A percentile compares a stretch with the other conserved stretches of the same genome.
phyloP scores from a whole-genome alignment of 495 filamentous ascomycete genomes.

The Penicillium crystallinum region DNA sequence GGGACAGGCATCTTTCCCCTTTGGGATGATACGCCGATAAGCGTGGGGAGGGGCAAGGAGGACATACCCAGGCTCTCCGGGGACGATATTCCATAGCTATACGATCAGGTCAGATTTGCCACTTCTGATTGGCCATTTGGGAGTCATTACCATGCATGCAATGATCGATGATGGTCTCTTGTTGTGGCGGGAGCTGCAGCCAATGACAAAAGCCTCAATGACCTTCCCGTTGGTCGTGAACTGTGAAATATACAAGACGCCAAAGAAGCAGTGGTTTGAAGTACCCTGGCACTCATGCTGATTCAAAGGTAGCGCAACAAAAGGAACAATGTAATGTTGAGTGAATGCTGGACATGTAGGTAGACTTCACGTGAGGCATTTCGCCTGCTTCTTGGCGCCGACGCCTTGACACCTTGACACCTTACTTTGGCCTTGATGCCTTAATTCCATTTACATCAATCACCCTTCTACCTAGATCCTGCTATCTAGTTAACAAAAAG shows the following conservation, averaged over 20 bases:
- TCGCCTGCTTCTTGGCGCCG: background rate
- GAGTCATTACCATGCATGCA: constrained; percentile 2
- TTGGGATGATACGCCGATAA: constrained; percentile 11
- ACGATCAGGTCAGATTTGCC: constrained; percentile 3
- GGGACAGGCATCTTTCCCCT: constrained; percentile 8
- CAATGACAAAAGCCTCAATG: constrained; percentile 6
- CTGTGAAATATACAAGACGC: background rate
- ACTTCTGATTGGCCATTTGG: constrained; percentile 5
- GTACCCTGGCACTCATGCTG: constrained; percentile 11
- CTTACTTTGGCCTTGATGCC: background rate
- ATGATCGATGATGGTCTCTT: background rate
- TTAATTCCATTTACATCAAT: background rate
- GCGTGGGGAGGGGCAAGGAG: background rate
- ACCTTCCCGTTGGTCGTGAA: constrained; percentile 1
- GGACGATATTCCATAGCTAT: background rate
- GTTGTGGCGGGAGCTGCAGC: constrained; percentile 7
- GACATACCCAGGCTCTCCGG: background rate
- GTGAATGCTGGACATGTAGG: background rate
- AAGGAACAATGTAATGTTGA: background rate
- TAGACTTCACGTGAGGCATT: constrained; percentile 12
- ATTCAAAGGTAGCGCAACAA: background rate
- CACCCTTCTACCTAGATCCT: too few relatives aligned
- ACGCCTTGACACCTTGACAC: background rate
- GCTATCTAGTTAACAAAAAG: too few relatives aligned
- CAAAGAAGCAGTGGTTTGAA: background rate